Base-by-base conservation (phyloP, 1,284 basidiomycete genomes). In the Puccinia sorghi region DNA sequence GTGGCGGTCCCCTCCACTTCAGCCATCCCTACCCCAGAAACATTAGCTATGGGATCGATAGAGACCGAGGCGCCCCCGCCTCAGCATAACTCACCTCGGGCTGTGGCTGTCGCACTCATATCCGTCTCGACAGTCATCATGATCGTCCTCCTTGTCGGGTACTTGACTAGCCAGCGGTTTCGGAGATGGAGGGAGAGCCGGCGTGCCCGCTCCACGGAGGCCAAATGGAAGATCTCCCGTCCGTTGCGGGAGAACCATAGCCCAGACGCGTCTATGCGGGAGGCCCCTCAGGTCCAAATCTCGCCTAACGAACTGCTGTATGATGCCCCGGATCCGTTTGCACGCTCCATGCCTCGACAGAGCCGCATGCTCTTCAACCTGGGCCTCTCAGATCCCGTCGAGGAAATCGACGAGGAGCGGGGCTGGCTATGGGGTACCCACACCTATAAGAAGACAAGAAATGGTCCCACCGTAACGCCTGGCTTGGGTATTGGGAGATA, bases 381-480 rank as follows among this genome's bases (percentile, higher is more conserved):
- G 13, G 46, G 48, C 9, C 12, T 27, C 46, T 69, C 66, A 17
- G 27, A 37, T 52, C 66, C 66, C 4, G 48, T 69, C 8, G 46
- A 69, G 32, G 66, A 69, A 37, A 69, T 69, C 27, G 66, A 52
- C 25, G 46, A 69, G 48, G 66, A 69, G 32, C 22, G 66, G 6
- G 66, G 66, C 27, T 69, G 66, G 66, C 48, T 69, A 13, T 69
- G 66, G 66, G 66, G 66, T 37, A 69, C 66, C 15, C 61, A 64
- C 11, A 50, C 43, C 2, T 50, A 22, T 20, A 69, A 69, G 15
- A 48, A 50, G 43, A 69, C 22, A 6, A 12, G n/a, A 9, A 69
- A 13, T 46, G 46, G 46, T 32, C 25, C 32, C 5, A 15, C 52
- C 25, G 25, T 69, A 17, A 69, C 66, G 0, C 66, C 66, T 32